A percentile compares a stretch with the other conserved stretches of the same genome.
phyloP scores from a whole-genome alignment of 2,329 filamentous ascomycete species.

The Fusarium chlamydosporum region DNA sequence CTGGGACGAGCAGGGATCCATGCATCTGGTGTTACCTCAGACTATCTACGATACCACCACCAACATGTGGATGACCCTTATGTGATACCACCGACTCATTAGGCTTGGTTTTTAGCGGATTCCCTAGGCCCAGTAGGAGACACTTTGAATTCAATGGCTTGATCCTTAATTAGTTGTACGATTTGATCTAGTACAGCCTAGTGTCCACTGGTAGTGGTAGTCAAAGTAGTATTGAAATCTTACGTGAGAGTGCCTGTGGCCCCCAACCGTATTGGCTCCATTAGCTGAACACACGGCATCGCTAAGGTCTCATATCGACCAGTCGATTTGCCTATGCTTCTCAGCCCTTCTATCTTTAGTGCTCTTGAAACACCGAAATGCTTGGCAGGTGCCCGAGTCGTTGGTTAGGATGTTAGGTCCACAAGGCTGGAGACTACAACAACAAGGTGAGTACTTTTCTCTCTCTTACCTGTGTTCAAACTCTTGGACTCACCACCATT shows the following conservation, averaged over 20 bases:
- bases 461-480: too few species aligned
- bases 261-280: slow-evolving; percentile 21
- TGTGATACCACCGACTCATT: not conserved
- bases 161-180: slow-evolving; percentile 10
- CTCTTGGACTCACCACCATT: too few species aligned
- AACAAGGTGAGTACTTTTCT: not conserved
- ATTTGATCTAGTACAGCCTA: not conserved
- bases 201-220: not conserved
- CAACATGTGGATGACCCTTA: not conserved
- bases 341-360: slow-evolving; percentile 13
- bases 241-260: slow-evolving; percentile 29
- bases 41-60: not conserved
- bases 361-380: not conserved
- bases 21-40: not conserved
- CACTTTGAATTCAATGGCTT: slow-evolving; percentile 6
- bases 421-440: slow-evolving; percentile 13
- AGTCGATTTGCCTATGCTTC: not conserved
- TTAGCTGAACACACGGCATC: slow-evolving; percentile 9
- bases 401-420: not conserved
- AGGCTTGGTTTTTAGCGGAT: not conserved
- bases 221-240: slow-evolving; percentile 21
- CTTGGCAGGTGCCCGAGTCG: slow-evolving; percentile 16
- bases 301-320: not conserved
- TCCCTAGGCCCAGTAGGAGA: not conserved
- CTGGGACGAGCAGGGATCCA: not conserved